phyloP scores from a whole-genome alignment of 176 grass and related monocot genomes.

The Lolium perenne region DNA sequence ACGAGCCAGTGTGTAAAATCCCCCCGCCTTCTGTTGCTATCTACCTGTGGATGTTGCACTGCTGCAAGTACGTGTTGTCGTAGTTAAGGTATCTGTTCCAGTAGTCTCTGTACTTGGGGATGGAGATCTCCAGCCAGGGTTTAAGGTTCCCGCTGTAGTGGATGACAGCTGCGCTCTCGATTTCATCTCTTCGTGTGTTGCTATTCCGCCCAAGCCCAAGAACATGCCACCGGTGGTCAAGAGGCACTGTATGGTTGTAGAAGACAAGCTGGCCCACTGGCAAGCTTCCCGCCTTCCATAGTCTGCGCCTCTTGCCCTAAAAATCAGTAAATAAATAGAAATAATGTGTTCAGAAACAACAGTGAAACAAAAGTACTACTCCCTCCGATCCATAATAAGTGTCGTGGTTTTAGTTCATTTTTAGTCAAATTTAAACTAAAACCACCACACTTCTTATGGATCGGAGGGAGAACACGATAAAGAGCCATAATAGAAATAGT shows the following conservation, averaged over 20 bases:
- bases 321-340: slow-evolving; percentile 16
- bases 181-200: slow-evolving; percentile 34
- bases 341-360: not conserved
- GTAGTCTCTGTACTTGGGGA: slow-evolving; percentile 71
- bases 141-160: slow-evolving; percentile 87
- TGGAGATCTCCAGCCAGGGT: slow-evolving; percentile 82
- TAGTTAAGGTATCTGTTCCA: slow-evolving; percentile 76
- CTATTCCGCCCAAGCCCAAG: slow-evolving; percentile 62
- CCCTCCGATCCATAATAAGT: too few species aligned
- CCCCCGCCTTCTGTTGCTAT: not conserved
- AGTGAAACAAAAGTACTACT: not conserved
- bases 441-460: too few species aligned
- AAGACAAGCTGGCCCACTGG: slow-evolving; percentile 80
- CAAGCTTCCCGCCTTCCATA: slow-evolving; percentile 81
- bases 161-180: slow-evolving; percentile 61
- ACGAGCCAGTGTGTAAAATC: not conserved
- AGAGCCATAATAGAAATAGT: not conserved
- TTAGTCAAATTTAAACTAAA: too few species aligned
- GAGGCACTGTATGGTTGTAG: slow-evolving; percentile 70
- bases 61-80: slow-evolving; percentile 58
- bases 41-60: slow-evolving; percentile 85
- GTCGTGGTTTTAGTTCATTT: too few species aligned
- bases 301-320: slow-evolving; percentile 62
- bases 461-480: too few species aligned
- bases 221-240: slow-evolving; percentile 74